Conservation (phyloP, 2,329 filamentous ascomycete genomes). For the Monilinia laxa region DNA sequence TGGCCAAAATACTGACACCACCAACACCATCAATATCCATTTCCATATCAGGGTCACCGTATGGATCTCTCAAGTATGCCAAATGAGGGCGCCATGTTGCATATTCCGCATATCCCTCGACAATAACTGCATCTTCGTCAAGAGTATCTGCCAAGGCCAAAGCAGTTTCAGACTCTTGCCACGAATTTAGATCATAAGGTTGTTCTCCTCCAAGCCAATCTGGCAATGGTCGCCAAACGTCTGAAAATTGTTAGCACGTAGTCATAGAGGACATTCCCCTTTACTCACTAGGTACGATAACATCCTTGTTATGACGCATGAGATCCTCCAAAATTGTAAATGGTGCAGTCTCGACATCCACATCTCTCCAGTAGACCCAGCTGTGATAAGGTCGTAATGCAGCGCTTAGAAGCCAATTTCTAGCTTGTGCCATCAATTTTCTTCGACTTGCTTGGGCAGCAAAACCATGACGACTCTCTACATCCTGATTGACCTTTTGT, state of each 20-base stretch:
- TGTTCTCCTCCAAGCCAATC: conserved; percentile 99
- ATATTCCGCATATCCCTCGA: conserved; percentile 98
- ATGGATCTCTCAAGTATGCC: conserved; percentile 93
- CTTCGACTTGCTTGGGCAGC: conserved; percentile 89
- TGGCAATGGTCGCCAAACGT: conserved; percentile 97
- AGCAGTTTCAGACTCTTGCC: conserved; percentile 98
- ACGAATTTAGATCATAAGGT: conserved; percentile 97
- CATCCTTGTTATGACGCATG: conserved; percentile 98
- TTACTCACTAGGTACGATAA: conserved; percentile 92
- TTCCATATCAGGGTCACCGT: conserved; percentile 97
- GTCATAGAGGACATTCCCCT: neutral
- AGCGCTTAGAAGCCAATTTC: conserved; percentile 95
- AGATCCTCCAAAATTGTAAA: conserved; percentile 96
- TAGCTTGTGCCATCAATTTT: conserved; percentile 96
- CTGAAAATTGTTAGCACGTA: conserved; percentile 45
- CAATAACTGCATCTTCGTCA: conserved; percentile 97
- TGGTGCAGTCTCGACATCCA: conserved; percentile 95
- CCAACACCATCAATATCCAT: conserved; percentile 99
- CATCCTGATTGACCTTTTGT: conserved; percentile 95
- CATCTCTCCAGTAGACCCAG: conserved; percentile 99
- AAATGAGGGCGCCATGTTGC: conserved; percentile 97
- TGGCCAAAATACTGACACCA: conserved; percentile 94
- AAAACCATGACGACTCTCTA: conserved; percentile 96
- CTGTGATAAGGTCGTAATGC: conserved; percentile 92
- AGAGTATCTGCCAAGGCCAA: conserved; percentile 89